Conservation (phyloP, 78 protist genomes). For the Speleostelium caveatum region DNA sequence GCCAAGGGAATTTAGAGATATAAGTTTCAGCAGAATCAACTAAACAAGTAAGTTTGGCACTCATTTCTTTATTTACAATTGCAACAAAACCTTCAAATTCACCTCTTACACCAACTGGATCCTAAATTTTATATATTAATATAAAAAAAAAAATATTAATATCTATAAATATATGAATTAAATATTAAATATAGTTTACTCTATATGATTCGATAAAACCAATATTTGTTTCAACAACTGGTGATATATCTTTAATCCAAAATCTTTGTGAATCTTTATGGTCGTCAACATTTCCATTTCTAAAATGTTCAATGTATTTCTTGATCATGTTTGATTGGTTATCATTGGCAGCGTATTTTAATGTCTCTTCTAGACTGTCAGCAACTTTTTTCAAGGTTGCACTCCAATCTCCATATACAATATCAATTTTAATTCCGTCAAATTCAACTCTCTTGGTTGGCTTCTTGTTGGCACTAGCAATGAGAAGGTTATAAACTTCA, state of each 20-base stretch:
- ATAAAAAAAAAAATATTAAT: too few relatives aligned
- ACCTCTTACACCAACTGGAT: conserved; percentile 89
- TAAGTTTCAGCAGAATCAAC: conserved; percentile 72
- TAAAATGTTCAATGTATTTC: conserved; percentile 79
- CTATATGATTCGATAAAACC: conserved; percentile 91
- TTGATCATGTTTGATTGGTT: conserved; percentile 81
- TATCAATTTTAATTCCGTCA: conserved; percentile 27
- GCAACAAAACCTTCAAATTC: conserved; percentile 92
- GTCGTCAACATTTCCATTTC: conserved; percentile 71
- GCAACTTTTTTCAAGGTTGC: conserved; percentile 30
- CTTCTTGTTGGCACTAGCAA: conserved; percentile 12
- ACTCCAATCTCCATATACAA: conserved; percentile 78
- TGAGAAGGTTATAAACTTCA: conserved; percentile 12
- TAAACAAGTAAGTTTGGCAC: conserved; percentile 55
- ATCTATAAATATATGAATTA: too few relatives aligned
- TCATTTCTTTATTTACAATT: conserved; percentile 82
- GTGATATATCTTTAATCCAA: conserved; percentile 88
- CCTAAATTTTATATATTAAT: too few relatives aligned
- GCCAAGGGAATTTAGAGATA: conserved; percentile 86
- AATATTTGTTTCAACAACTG: conserved; percentile 88
- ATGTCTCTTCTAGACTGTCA: conserved; percentile 49
- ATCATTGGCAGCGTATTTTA: conserved; percentile 66
- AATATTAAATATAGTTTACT: too few relatives aligned
- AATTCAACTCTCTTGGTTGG: not conserved
- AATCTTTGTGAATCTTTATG: conserved; percentile 84